A percentile compares a stretch with the other conserved stretches of the same genome.
These are phyloP conservation scores for Fusarium sp. DNA, from an alignment of 2,329 filamentous ascomycete species.

Conservation along the genomic window DNA sequence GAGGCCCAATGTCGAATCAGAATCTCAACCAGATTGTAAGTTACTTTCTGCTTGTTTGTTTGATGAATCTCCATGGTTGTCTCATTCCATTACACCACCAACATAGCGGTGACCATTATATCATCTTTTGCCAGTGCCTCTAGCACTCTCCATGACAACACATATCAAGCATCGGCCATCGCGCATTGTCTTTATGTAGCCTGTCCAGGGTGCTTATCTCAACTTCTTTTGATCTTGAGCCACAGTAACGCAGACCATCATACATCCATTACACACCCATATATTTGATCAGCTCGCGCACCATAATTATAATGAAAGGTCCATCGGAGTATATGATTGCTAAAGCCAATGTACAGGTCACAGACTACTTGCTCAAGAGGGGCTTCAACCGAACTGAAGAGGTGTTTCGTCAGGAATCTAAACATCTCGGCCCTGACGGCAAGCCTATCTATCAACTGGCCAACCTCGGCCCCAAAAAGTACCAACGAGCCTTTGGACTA, in stretches of 20 bases:
- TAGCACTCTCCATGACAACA: not conserved
- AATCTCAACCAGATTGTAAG: conserved; percentile 97
- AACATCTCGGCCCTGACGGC: conserved; percentile 81
- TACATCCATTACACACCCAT: not conserved
- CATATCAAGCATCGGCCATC: not conserved
- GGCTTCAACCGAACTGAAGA: conserved; percentile 94
- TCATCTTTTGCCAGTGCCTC: not conserved
- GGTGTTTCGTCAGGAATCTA: conserved; percentile 89
- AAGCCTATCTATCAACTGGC: conserved; percentile 75
- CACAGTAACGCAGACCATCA: not conserved
- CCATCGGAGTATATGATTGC: not conserved
- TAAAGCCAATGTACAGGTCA: conserved; percentile 61
- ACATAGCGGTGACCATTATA: not conserved
- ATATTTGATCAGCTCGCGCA: not conserved
- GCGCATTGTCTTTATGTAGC: not conserved
- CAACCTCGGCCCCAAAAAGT: conserved; percentile 78
- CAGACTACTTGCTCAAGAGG: conserved; percentile 95
- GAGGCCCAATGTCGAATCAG: conserved; percentile 74
- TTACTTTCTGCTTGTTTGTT: conserved; percentile 26
- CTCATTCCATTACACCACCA: not conserved
- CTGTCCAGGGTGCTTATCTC: not conserved
- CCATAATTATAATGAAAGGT: not conserved
- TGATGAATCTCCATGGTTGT: not conserved
- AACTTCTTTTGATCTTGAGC: not conserved
- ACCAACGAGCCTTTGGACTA: conserved; percentile 75